phyloP scores from a whole-genome alignment of 768 basidiomycete genomes.

The Clitopilus passeckerianus region DNA sequence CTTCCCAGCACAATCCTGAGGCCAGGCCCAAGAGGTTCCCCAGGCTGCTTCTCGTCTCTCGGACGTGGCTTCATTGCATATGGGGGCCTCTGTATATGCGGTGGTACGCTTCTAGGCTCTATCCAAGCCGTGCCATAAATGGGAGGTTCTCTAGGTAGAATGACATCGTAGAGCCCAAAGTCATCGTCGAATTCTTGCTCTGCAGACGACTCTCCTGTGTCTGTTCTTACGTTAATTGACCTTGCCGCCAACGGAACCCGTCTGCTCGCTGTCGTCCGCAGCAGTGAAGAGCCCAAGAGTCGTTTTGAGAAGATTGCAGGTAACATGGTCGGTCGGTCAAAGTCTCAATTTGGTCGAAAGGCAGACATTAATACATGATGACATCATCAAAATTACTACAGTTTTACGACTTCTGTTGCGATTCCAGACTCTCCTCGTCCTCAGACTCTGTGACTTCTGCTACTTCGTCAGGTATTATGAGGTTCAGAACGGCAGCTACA shows the following conservation, averaged over 20 bases:
- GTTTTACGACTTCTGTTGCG: neutral
- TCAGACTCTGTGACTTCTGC: neutral
- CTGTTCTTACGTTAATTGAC: neutral
- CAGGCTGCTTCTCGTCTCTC: neutral
- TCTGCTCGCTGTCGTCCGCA: neutral
- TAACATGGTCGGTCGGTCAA: neutral
- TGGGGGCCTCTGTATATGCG: constrained; percentile 45
- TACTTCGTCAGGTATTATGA: constrained; percentile 40
- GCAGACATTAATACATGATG: neutral
- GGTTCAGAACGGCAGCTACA: constrained; percentile 53
- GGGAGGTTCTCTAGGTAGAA: constrained; percentile 63
- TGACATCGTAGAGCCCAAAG: constrained; percentile 54
- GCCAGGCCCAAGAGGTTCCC: neutral
- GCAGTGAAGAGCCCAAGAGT: neutral
- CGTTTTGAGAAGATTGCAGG: neutral
- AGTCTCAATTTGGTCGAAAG: neutral
- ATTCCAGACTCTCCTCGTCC: constrained; percentile 1
- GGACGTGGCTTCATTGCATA: constrained; percentile 37
- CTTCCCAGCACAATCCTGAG: constrained; percentile 46
- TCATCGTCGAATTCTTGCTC: constrained; percentile 17
- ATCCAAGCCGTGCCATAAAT: constrained; percentile 64
- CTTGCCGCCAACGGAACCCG: neutral
- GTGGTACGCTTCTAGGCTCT: constrained; percentile 49
- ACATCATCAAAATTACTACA: neutral
- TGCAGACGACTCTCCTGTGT: neutral